A percentile compares a stretch with the other conserved stretches of the same genome.
phyloP scores from a whole-genome alignment of 148 eudicot species.

The Pharnaceum exiguum region DNA sequence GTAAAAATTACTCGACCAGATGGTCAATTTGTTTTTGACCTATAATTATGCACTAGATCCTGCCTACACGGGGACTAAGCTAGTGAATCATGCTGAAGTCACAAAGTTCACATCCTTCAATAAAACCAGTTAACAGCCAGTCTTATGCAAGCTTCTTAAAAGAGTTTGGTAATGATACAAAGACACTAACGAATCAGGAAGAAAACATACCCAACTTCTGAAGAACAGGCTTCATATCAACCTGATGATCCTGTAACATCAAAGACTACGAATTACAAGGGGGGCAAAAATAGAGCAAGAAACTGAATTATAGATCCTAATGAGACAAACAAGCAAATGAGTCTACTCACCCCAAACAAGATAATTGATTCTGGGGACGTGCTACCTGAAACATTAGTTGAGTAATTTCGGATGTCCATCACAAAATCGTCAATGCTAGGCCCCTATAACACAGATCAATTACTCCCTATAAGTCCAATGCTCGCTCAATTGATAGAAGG shows the following conservation, averaged over 20 bases:
- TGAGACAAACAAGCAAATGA: constrained; percentile 8
- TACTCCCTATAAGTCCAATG: background rate
- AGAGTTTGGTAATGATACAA: background rate
- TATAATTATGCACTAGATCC: too few relatives aligned
- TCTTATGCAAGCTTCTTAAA: background rate
- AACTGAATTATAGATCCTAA: background rate
- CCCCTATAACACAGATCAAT: constrained; percentile 14
- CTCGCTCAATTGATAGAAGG: background rate
- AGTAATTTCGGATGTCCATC: constrained; percentile 44
- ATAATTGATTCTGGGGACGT: constrained; percentile 72
- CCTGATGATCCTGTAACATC: constrained; percentile 38
- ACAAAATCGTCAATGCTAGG: constrained; percentile 53
- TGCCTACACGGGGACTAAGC: too few relatives aligned
- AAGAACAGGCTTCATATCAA: constrained; percentile 58
- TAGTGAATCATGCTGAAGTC: too few relatives aligned
- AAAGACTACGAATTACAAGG: constrained; percentile 9
- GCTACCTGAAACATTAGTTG: constrained; percentile 51
- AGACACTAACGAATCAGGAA: background rate
- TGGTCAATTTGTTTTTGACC: too few relatives aligned
- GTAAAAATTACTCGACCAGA: too few relatives aligned
- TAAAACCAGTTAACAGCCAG: too few relatives aligned
- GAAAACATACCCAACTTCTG: constrained; percentile 69
- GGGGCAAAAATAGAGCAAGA: background rate
- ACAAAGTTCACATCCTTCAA: too few relatives aligned
- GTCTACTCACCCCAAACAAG: constrained; percentile 70